Base-by-base conservation (phyloP, 2,329 filamentous ascomycete species). In the Colletotrichum trifolii region DNA sequence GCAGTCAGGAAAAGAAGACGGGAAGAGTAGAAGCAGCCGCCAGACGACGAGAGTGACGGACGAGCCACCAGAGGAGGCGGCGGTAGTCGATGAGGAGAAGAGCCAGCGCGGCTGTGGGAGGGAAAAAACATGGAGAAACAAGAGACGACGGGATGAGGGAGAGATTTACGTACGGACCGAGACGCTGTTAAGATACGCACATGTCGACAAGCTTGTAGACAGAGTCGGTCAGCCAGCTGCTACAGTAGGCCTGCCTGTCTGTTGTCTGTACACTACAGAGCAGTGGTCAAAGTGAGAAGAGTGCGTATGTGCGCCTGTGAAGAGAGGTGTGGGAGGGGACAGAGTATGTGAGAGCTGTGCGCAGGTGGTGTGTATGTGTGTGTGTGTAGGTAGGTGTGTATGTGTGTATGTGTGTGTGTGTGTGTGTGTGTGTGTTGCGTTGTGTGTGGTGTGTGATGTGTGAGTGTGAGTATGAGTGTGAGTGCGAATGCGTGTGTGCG, bases 81-180 rank as follows among this genome's bases (percentile, higher is more conserved):
- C 49, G 47, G 33, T 42, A 54, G 49, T 25, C 25, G 25, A 25
- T 25, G 25, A 25, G 25, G 25, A 25, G 25, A 17, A 59, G 48
- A 58, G 34, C 50, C 40, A 56, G 50, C 36, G 46, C 58, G 46
- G 35, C 48, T 64, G 64, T 66, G 64, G 64, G 64, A 60, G 54
- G 59, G 38, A 33, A 52, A 61, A 25, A 25, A 25, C 3, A 25
- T 25, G 25, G 25, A 25, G 25, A 25, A 25, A 25, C 25, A 25
- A 62, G 58, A 65, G 62, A 65, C 62, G 62, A 65, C 52, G 62
- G 54, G 46, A n/a, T 25, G 38, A 42, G 42, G 39, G 13, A 54
- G 60, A 42, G 61, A n/a, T 39, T 64, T 53, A 50, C 39, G 36
- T 50, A 55, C 12, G 38, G 13, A 53, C 42, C 13, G 42, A 43